Evolutionary conservation across 768 basidiomycete species (phyloP), one percentile per base, ranked within the genome.

Genomic region (Suillus sp.): DNA sequence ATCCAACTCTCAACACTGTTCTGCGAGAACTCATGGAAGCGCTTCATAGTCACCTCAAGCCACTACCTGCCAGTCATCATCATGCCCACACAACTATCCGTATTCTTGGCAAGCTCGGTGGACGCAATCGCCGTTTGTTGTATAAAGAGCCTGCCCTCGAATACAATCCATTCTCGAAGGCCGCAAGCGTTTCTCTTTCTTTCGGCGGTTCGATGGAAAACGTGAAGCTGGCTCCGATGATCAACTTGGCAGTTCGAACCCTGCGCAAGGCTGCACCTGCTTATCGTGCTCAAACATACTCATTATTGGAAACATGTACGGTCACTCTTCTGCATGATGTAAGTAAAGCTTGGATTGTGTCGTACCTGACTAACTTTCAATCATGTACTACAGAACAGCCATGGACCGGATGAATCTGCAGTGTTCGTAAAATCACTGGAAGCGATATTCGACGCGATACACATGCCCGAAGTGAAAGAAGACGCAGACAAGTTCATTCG

Each of bases 21-120:
- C 82, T 97, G 48, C 84, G 95, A 54, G 95, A 99, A 66, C 80
- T 99, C 62, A 99, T 95, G 93, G 91, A 92, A 65, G 96, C 95
- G 0, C 82, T 99, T 27, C 94, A 96, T 75, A 89, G 86, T 67
- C 91, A 96, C 70, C 80, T 99, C 55, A 93, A 91, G 70, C 97
- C 97, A 0, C 77, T 94, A 11, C 97, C 97, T 7, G 87, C 88
- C 10, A 92, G 88, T 68, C 94, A 96, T 71, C 87, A 89, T 64
- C 93, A 95, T 60, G 89, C 97, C 0, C 94, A 98, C 74, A 94
- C 93, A 16, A 96, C 96, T 1, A 92, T 97, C 69, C 90, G 97
- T 30, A 98, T 99, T 62, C 80, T 99, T 4, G 97, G 97, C 48
- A 99, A 99, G 77, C 79, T 99, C 4, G 97, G 97, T 8, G 97